Conservation (phyloP, 2,329 filamentous ascomycete species). For the Coniochaeta sp. region DNA sequence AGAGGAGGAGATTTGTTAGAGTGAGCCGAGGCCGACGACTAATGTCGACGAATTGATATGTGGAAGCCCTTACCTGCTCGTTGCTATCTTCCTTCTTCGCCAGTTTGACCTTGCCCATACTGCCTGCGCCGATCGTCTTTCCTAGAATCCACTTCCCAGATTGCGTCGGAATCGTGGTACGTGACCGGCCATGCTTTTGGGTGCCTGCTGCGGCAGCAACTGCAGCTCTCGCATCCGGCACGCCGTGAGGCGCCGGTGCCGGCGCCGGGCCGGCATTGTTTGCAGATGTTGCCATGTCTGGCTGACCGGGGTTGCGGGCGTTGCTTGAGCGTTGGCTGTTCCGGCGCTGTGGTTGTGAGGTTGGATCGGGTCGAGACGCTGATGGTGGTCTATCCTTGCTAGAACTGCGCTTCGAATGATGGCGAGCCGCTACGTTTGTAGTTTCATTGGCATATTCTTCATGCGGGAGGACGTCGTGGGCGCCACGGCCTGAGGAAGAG, state of each 20-base stretch:
- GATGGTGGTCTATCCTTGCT: slow-evolving; percentile 52
- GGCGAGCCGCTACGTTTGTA: slow-evolving; percentile 45
- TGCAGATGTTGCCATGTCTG: slow-evolving; percentile 44
- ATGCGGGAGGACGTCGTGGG: slow-evolving; percentile 40
- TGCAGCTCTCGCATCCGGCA: slow-evolving; percentile 37
- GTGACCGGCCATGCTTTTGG: slow-evolving; percentile 45
- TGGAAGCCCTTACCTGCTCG: slow-evolving; percentile 66
- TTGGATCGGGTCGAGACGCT: slow-evolving; percentile 32
- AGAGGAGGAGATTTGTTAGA: slow-evolving; percentile 10
- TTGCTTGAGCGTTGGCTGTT: slow-evolving; percentile 16
- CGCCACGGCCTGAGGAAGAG: slow-evolving; percentile 32
- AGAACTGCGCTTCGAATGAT: slow-evolving; percentile 53
- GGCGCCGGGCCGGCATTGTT: slow-evolving; percentile 46
- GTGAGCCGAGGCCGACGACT: not conserved
- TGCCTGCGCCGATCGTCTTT: slow-evolving; percentile 94
- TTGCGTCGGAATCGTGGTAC: slow-evolving; percentile 81
- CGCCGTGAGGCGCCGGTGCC: slow-evolving; percentile 40
- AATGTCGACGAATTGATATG: not conserved
- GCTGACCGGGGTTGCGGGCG: slow-evolving; percentile 8
- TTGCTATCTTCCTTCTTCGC: slow-evolving; percentile 83
- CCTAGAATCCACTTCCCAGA: slow-evolving; percentile 92
- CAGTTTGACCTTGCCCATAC: slow-evolving; percentile 98
- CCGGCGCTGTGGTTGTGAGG: slow-evolving; percentile 25
- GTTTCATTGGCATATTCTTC: slow-evolving; percentile 61
- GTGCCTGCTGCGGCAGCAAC: slow-evolving; percentile 10